Base-by-base conservation (phyloP, 768 basidiomycete species). In the Sarcodon aspratus region DNA sequence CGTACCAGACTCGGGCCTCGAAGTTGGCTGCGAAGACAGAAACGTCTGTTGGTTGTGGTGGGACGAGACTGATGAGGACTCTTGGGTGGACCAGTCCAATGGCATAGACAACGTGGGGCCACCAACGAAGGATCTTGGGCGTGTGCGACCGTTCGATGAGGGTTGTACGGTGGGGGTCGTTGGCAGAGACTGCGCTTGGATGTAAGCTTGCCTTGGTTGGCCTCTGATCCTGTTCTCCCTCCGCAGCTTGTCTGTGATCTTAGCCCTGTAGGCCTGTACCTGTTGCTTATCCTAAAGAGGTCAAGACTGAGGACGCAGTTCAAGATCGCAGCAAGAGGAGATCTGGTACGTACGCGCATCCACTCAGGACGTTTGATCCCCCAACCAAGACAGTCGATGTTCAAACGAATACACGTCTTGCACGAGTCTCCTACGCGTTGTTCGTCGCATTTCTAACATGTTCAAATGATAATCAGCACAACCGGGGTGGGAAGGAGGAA, bases 381-480 rank as follows among this genome's bases (percentile, higher is more conserved):
- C 88, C 88, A 91, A 10, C 88, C 88, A 4, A 91, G 70, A 64
- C 88, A 91, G 46, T 83, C 73, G 58, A 91, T 86, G 44, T 80
- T 82, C 35, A 91, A 71, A 46, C 88, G 83, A 51, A 78, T 73
- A 62, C 88, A 91, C 1, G 88, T 91, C 56, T 77, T 73, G 66
- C 87, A 91, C 2, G 86, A 83, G 63, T 85, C 78, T 52, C 78
- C 81, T 34, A 57, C 81, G 54, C 85, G 79, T 55, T 86, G 80
- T 58, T 91, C 87, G 62, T 91, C 87, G 63, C 87, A 91, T 85
- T 91, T 91, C 86, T 90, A 62, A 6, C 21, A 47, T 50, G 50
- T 44, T 27, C 27, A n/a, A 50, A 33, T 40, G 21, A 27, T 27
- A 27, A 27, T 27, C 21, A 27, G 47, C 38, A 49, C 9, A 33